phyloP scores from a whole-genome alignment of 768 basidiomycete species.

The Lentinula raphanica region DNA sequence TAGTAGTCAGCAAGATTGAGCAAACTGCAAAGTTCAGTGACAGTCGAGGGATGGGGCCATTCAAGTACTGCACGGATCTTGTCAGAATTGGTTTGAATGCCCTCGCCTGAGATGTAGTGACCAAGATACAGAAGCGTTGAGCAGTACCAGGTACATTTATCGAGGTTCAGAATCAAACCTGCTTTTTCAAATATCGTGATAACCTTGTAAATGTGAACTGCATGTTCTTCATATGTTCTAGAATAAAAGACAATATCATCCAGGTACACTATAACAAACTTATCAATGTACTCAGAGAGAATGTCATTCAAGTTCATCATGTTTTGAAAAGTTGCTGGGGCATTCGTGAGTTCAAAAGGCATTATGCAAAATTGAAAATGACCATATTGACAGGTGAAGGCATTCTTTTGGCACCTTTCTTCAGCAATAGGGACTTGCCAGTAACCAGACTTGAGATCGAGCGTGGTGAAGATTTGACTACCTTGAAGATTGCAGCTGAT shows the following conservation, averaged over 20 bases:
- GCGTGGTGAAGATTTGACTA: constrained; percentile 17
- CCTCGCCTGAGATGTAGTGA: background rate
- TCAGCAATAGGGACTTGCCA: constrained; percentile 28
- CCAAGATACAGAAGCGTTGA: constrained; percentile 15
- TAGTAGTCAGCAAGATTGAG: background rate
- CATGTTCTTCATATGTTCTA: constrained; percentile 4
- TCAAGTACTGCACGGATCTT: background rate
- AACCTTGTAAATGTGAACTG: constrained; percentile 9
- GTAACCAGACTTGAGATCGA: constrained; percentile 30
- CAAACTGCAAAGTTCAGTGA: background rate
- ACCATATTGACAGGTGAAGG: constrained; percentile 30
- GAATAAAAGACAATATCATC: constrained; percentile 31
- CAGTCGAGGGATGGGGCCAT: background rate
- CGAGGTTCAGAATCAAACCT: constrained; percentile 17
- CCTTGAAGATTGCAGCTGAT: no score
- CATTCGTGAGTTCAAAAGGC: constrained; percentile 22
- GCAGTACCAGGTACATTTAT: constrained; percentile 22
- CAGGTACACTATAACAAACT: constrained; percentile 25
- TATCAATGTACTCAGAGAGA: constrained; percentile 21
- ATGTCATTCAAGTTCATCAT: constrained; percentile 25
- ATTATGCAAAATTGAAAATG: constrained; percentile 28
- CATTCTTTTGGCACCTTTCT: constrained; percentile 29
- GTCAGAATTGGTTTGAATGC: background rate
- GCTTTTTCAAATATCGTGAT: constrained; percentile 13
- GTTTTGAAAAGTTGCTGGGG: constrained; percentile 20